A percentile compares a stretch with the other conserved stretches of the same genome.
phyloP scores from a whole-genome alignment of 2,329 filamentous ascomycete genomes.

The Neurospora crassa region DNA sequence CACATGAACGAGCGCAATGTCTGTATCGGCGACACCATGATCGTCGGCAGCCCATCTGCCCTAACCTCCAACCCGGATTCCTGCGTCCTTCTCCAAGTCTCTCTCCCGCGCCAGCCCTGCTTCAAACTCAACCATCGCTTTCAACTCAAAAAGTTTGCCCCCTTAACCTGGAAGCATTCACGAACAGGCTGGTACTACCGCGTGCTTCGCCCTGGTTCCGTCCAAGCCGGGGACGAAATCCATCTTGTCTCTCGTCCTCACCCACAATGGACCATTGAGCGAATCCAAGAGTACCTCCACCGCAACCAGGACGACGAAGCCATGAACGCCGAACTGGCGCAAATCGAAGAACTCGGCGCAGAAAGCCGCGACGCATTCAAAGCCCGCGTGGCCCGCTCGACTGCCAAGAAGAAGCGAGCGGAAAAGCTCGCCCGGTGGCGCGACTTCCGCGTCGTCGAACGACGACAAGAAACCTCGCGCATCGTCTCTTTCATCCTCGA shows the following conservation, averaged over 20 bases:
- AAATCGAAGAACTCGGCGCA: slow-evolving; percentile 39
- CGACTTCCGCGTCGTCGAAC: slow-evolving; percentile 38
- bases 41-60: slow-evolving; percentile 23
- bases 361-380: slow-evolving; percentile 40
- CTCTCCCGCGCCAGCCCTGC: slow-evolving; percentile 53
- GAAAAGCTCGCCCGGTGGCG: slow-evolving; percentile 27
- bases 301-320: slow-evolving; percentile 39
- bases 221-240: slow-evolving; percentile 48
- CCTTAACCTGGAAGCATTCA: slow-evolving; percentile 43
- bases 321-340: slow-evolving; percentile 42
- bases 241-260: slow-evolving; percentile 42
- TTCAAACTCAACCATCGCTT: slow-evolving; percentile 63
- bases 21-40: slow-evolving; percentile 53
- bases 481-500: slow-evolving; percentile 45
- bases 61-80: too few species aligned
- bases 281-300: slow-evolving; percentile 54
- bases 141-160: slow-evolving; percentile 51
- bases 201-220: slow-evolving; percentile 43
- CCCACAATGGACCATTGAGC: slow-evolving; percentile 53
- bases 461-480: slow-evolving; percentile 38
- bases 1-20: slow-evolving; percentile 54
- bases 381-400: slow-evolving; percentile 37
- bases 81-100: slow-evolving; percentile 44
- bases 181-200: slow-evolving; percentile 60
- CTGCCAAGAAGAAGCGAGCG: slow-evolving; percentile 17